A percentile compares a stretch with the other conserved stretches of the same genome.
phyloP scores from a whole-genome alignment of 345 rosid genomes.

The Melaleuca quinquenervia region DNA sequence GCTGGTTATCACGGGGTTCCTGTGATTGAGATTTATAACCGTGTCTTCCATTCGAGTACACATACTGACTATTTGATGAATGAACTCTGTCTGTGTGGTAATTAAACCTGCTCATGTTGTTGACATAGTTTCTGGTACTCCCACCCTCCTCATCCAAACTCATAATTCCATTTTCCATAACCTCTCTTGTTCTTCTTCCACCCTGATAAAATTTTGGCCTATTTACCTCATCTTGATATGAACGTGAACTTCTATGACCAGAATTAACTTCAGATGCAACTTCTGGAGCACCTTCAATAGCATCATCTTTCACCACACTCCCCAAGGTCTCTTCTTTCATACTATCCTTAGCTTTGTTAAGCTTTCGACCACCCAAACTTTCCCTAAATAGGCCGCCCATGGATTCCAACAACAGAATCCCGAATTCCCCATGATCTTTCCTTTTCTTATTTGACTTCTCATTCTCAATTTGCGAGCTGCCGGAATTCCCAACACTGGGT shows the following conservation, averaged over 20 bases:
- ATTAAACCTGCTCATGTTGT: conserved; percentile 8
- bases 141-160: conserved; percentile 2
- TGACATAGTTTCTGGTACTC: conserved; percentile 12
- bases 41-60: conserved; percentile 10
- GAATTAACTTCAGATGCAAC: conserved; percentile 6
- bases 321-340: conserved; percentile 15
- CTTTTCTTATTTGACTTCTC: conserved; percentile 21
- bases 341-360: conserved; percentile 22
- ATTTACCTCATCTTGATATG: conserved; percentile 7
- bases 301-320: conserved; percentile 8
- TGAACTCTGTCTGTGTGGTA: conserved; percentile 15
- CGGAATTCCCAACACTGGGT: conserved; percentile 10
- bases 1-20: conserved; percentile 21
- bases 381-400: conserved; percentile 29
- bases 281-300: conserved; percentile 9
- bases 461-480: conserved; percentile 11
- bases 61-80: conserved; percentile 8
- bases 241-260: not conserved
- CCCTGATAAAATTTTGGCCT: conserved; percentile 10
- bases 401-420: conserved; percentile 8
- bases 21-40: conserved; percentile 8
- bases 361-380: conserved; percentile 18
- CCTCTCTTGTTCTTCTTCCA: conserved; percentile 5
- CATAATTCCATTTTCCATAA: conserved; percentile 7
- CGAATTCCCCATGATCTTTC: conserved; percentile 24